A percentile compares a stretch with the other conserved stretches of the same genome.
Conservation (phyloP, 176 grass and related monocot species). For the Phoenix dactylifera region DNA sequence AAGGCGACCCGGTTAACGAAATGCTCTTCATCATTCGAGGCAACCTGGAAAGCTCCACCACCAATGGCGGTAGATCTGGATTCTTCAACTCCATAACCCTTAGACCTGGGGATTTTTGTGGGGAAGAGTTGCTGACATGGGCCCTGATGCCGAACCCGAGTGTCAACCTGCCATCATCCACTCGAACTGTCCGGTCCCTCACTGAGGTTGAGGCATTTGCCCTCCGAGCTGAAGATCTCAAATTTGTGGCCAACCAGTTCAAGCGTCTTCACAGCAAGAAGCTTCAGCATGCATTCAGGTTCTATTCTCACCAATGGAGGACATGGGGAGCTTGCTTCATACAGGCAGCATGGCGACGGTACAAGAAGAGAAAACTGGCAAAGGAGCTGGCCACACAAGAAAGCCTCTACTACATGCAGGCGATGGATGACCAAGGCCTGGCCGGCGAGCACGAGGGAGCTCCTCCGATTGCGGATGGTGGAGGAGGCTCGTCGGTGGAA, state of each 20-base stretch:
- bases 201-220: slow-evolving; percentile 92
- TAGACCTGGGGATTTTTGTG: slow-evolving; percentile 83
- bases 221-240: slow-evolving; percentile 80
- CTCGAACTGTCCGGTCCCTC: slow-evolving; percentile 58
- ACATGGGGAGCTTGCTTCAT: slow-evolving; percentile 87
- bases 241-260: slow-evolving; percentile 92
- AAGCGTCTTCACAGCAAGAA: slow-evolving; percentile 93
- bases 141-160: slow-evolving; percentile 82
- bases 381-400: slow-evolving; percentile 73
- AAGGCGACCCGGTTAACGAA: slow-evolving; percentile 68
- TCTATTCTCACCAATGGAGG: slow-evolving; percentile 95
- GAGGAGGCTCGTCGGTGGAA: not conserved
- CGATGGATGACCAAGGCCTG: slow-evolving; percentile 1
- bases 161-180: slow-evolving; percentile 77
- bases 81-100: slow-evolving; percentile 97
- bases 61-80: slow-evolving; percentile 69
- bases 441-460: slow-evolving; percentile 12
- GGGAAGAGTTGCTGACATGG: slow-evolving; percentile 93
- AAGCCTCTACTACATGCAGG: slow-evolving; percentile 24
- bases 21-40: slow-evolving; percentile 96
- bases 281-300: slow-evolving; percentile 88
- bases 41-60: slow-evolving; percentile 87
- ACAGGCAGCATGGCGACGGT: slow-evolving; percentile 65
- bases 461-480: slow-evolving; percentile 27
- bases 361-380: slow-evolving; percentile 69